Evolutionary conservation across 768 basidiomycete genomes (phyloP).

Genomic region (Boletus insuetus): DNA sequence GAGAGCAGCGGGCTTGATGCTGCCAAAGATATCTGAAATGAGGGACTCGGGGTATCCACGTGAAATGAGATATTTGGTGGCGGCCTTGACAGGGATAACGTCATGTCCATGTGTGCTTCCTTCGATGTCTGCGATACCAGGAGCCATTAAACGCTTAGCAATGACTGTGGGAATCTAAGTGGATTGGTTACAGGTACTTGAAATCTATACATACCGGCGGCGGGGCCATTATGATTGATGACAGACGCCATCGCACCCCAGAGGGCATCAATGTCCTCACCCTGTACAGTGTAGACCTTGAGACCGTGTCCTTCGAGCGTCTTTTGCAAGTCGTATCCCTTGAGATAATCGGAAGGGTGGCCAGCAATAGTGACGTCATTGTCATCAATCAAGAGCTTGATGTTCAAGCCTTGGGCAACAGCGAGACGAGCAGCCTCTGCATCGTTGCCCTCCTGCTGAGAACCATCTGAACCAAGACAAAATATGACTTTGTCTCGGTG

Average conservation of each 20-base stretch:
- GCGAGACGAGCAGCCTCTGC: conserved; percentile 87
- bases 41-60: conserved; percentile 55
- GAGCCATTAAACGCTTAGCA: conserved; percentile 66
- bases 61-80: conserved; percentile 66
- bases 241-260: conserved; percentile 63
- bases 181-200: not conserved
- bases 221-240: conserved; percentile 67
- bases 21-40: conserved; percentile 52
- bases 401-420: conserved; percentile 77
- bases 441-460: conserved; percentile 89
- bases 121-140: conserved; percentile 70
- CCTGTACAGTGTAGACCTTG: conserved; percentile 68
- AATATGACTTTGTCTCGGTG: conserved; percentile 76
- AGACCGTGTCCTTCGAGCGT: conserved; percentile 82
- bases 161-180: conserved; percentile 46
- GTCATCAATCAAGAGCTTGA: conserved; percentile 86
- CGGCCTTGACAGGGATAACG: conserved; percentile 79
- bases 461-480: conserved; percentile 85
- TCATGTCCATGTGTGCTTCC: conserved; percentile 82
- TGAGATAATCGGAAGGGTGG: conserved; percentile 82
- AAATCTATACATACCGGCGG: conserved; percentile 51
- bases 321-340: conserved; percentile 68
- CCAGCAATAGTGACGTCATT: conserved; percentile 94
- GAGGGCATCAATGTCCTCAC: conserved; percentile 77
- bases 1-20: conserved; percentile 56